Evolutionary conservation across 805 yeast genomes (phyloP).

Genomic region (Isabelozyma pseudorhagii): DNA sequence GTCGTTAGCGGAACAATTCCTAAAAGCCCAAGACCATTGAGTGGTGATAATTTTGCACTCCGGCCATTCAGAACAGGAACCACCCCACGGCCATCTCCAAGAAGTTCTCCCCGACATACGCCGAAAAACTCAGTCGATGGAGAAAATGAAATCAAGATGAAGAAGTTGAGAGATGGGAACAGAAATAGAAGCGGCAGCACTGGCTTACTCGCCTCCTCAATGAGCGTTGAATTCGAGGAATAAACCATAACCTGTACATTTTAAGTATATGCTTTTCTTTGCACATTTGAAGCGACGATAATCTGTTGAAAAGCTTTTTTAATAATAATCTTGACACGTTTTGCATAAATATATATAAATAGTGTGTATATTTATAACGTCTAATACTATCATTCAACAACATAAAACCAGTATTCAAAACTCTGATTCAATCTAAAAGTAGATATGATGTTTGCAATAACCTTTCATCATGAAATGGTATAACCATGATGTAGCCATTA

Average conservation of each 20-base stretch:
- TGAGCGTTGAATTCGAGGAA: constrained; percentile 27
- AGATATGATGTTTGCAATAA: too few relatives aligned
- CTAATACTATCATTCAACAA: too few relatives aligned
- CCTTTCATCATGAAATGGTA: too few relatives aligned
- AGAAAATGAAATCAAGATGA: not conserved
- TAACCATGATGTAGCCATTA: too few relatives aligned
- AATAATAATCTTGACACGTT: too few relatives aligned
- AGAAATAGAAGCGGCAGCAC: constrained; percentile 18
- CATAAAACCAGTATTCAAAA: too few relatives aligned
- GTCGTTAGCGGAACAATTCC: constrained; percentile 2
- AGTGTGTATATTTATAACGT: too few relatives aligned
- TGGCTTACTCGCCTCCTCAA: constrained; percentile 18
- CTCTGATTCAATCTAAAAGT: too few relatives aligned
- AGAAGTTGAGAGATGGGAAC: constrained; percentile 6
- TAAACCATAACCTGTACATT: not conserved
- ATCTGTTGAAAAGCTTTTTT: too few relatives aligned
- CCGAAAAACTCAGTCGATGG: constrained; percentile 8
- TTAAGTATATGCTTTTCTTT: not conserved
- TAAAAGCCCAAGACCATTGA: constrained; percentile 20
- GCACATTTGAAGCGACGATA: too few relatives aligned
- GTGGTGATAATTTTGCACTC: constrained; percentile 31
- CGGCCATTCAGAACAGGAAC: constrained; percentile 40
- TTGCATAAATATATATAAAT: too few relatives aligned
- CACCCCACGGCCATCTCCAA: constrained; percentile 40
- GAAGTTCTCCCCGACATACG: constrained; percentile 31